These are phyloP conservation scores for Abrus pulchellus DNA, from an alignment of 306 rosid species.

Conservation along the genomic window DNA sequence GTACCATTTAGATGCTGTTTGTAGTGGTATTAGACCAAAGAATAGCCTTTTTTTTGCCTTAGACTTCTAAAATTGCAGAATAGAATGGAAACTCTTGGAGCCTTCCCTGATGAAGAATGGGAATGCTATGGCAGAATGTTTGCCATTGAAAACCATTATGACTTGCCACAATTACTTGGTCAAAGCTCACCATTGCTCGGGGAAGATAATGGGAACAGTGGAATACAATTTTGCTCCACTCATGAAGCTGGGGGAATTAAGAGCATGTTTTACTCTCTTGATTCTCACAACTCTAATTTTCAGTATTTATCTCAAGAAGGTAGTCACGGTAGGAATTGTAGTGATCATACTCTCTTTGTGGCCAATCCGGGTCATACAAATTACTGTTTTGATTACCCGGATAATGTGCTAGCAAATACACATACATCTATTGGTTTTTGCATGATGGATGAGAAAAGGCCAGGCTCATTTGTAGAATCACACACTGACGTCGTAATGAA, in stretches of 20 bases:
- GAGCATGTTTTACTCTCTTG: constrained; percentile 29
- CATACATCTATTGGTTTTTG: neutral
- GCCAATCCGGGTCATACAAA: constrained; percentile 45
- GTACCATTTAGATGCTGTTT: constrained; percentile 30
- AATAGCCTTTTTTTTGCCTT: neutral
- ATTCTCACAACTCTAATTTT: constrained; percentile 28
- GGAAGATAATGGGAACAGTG: constrained; percentile 37
- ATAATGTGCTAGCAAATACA: constrained; percentile 6
- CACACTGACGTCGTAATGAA: constrained; percentile 47
- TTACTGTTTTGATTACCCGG: neutral
- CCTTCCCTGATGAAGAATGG: constrained; percentile 76
- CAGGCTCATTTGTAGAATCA: constrained; percentile 47
- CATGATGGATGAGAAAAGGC: constrained; percentile 21
- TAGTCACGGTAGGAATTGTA: constrained; percentile 40
- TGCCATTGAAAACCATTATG: constrained; percentile 45
- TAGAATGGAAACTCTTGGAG: constrained; percentile 70
- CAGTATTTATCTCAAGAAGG: constrained; percentile 54
- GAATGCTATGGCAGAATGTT: constrained; percentile 56
- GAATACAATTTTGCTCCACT: constrained; percentile 47
- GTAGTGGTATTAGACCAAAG: constrained; percentile 31
- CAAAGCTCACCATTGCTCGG: constrained; percentile 48
- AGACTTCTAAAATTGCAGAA: neutral
- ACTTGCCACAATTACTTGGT: neutral
- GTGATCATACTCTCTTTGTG: constrained; percentile 14
- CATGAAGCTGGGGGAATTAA: constrained; percentile 35